A percentile compares a stretch with the other conserved stretches of the same genome.
These are phyloP conservation scores for Pseudofabraea citricarpa DNA, from an alignment of 2,329 filamentous ascomycete genomes.

Conservation along the genomic window DNA sequence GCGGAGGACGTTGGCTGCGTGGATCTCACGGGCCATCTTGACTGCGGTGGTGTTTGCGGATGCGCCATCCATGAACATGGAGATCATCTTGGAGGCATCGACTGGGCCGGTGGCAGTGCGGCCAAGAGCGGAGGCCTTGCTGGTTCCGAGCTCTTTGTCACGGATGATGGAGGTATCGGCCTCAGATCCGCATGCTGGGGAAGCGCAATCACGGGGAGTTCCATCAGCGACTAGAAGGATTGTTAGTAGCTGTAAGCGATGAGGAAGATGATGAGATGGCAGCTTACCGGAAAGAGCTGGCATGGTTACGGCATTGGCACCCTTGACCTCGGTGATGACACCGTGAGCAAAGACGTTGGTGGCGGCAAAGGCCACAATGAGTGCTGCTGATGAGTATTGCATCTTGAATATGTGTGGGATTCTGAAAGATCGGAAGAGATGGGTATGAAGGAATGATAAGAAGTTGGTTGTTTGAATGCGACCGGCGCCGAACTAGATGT, in stretches of 20 bases:
- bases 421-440: constrained; percentile 6
- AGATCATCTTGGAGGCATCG: constrained; percentile 50
- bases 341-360: constrained; percentile 51
- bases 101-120: constrained; percentile 57
- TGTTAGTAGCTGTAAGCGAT: constrained; percentile 13
- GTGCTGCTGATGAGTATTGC: constrained; percentile 41
- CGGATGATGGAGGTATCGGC: constrained; percentile 69
- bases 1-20: constrained; percentile 56
- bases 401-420: constrained; percentile 32
- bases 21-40: constrained; percentile 66
- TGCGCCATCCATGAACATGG: constrained; percentile 53
- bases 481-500: constrained; percentile 22
- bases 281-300: constrained; percentile 48
- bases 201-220: constrained; percentile 62
- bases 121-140: constrained; percentile 55
- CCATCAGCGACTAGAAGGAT: constrained; percentile 50
- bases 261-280: constrained; percentile 7
- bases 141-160: constrained; percentile 48
- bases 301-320: constrained; percentile 59
- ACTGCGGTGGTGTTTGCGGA: constrained; percentile 33
- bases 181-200: constrained; percentile 58
- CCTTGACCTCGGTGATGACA: constrained; percentile 49
- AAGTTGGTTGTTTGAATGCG: constrained; percentile 12
- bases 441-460: constrained; percentile 8
- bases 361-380: constrained; percentile 38